Conservation (phyloP, 208 protist species). For the Leishmania arabica region DNA sequence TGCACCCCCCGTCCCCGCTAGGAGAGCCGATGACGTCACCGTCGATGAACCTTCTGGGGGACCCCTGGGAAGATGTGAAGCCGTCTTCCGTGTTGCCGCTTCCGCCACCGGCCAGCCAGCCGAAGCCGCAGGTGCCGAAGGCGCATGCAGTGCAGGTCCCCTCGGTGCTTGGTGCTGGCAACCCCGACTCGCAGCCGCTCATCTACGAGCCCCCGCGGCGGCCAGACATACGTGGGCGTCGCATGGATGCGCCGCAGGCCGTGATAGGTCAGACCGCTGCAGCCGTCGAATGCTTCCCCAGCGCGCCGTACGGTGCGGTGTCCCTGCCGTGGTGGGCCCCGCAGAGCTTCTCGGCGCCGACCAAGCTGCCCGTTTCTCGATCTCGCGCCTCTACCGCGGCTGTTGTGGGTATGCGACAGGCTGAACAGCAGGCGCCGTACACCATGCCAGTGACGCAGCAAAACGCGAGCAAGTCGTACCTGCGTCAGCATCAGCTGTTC, state of each 20-base stretch:
- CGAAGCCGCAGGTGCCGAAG: not conserved
- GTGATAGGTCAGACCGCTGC: not conserved
- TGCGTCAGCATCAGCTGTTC: constrained; percentile 23
- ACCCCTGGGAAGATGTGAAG: constrained; percentile 19
- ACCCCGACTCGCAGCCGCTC: constrained; percentile 42
- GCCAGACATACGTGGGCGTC: not conserved
- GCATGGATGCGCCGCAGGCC: not conserved
- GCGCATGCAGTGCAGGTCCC: not conserved
- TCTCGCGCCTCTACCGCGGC: not conserved
- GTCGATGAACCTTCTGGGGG: constrained; percentile 1
- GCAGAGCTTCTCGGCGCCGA: constrained; percentile 17
- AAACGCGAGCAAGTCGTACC: constrained; percentile 3
- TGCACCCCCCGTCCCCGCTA: not conserved
- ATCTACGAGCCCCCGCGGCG: constrained; percentile 30
- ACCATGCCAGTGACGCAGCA: constrained; percentile 1
- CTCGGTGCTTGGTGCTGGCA: constrained; percentile 26
- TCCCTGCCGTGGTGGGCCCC: not conserved
- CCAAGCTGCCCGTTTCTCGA: not conserved
- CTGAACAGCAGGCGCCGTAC: not conserved
- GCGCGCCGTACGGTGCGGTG: not conserved
- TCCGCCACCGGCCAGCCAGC: not conserved
- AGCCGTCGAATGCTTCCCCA: not conserved
- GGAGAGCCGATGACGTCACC: not conserved
- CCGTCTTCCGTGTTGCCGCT: not conserved
- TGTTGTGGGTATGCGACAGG: not conserved